Evolutionary conservation across 768 basidiomycete genomes (phyloP), one percentile per base, ranked within the genome.

Genomic region (Pleurotus eryngii): DNA sequence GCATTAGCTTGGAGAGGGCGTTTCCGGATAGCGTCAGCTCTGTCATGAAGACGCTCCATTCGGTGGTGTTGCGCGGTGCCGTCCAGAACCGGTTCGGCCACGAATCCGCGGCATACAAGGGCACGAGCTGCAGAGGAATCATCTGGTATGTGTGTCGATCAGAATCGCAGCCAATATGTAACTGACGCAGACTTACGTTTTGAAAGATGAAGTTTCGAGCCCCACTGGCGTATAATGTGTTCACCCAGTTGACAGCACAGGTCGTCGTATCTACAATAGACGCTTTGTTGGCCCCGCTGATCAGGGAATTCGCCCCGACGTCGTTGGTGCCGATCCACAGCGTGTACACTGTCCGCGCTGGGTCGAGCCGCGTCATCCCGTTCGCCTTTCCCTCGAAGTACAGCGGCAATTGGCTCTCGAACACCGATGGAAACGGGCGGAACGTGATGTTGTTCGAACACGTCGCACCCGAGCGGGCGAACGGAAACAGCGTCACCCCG

Each of bases 281-380:
- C 15, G 74, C 75, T 9, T 46, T 43, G 45, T 70, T 65, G 5
- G 67, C 60, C 2, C 75, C 77, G 0, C 73, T 77, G 14, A 81
- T 40, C 6, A 81, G 66, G 14, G 72, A 70, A 27, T 62, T 63
- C 14, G 46, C 72, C 5, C 81, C 80, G 7, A 82, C 70, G 61
- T 82, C 81, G 49, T 74, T 74, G 4, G 76, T 77, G n/a, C 80
- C 81, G 55, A 82, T 81, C 81, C 80, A 82, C 9, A 81, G 68
- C 17, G 77, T 78, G 61, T 77, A 81, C 2, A 81, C 57, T 2
- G 81, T 82, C 45, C 75, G 70, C 3, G 69, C 64, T 0, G 75
- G 63, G 27, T 62, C 47, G 20, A 76, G 60, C 7, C 55, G 55
- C 27, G 46, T 12, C 3, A 58, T 67, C 11, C 65, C 72, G 22